A percentile compares a stretch with the other conserved stretches of the same genome.
Evolutionary conservation across 371 early-diverging fungal species (phyloP).

Genomic region (Catenaria anguillulae): DNA sequence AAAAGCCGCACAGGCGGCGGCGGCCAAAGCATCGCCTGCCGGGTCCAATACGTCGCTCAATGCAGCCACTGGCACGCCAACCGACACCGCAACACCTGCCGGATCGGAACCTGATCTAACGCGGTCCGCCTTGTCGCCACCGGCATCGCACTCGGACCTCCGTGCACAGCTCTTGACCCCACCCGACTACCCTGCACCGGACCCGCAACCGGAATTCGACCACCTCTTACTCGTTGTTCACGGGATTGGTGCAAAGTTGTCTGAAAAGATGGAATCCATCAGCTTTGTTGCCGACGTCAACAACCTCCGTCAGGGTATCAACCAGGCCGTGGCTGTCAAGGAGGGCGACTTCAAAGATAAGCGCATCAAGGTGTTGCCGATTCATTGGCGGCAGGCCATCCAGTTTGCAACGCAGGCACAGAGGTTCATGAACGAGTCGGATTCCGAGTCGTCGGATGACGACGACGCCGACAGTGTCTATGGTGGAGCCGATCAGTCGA

Average conservation of each 20-base stretch:
- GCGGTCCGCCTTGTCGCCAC: too few species aligned
- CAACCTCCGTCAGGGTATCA: slow-evolving; percentile 48
- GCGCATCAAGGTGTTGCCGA: slow-evolving; percentile 59
- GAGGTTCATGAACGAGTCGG: slow-evolving; percentile 4
- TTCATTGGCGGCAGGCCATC: slow-evolving; percentile 66
- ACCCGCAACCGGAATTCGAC: neutral
- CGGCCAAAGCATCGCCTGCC: slow-evolving; percentile 27
- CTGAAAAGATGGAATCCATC: slow-evolving; percentile 51
- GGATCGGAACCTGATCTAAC: slow-evolving; percentile 23
- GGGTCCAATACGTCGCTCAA: slow-evolving; percentile 26
- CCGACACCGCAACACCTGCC: slow-evolving; percentile 28
- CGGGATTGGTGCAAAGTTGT: slow-evolving; percentile 63
- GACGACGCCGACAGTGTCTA: too few species aligned
- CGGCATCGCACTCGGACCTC: too few species aligned
- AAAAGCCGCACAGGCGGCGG: slow-evolving; percentile 30
- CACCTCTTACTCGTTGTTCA: neutral
- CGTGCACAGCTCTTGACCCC: too few species aligned
- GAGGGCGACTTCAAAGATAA: slow-evolving; percentile 17
- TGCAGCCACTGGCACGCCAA: slow-evolving; percentile 27
- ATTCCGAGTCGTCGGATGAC: slow-evolving; percentile 7
- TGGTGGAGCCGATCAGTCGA: neutral
- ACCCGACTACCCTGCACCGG: neutral
- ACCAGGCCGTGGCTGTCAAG: slow-evolving; percentile 23
- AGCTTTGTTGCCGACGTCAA: slow-evolving; percentile 53
- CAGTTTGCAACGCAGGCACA: slow-evolving; percentile 46